phyloP scores from a whole-genome alignment of 495 filamentous ascomycete species.

The Neurospora sp. region DNA sequence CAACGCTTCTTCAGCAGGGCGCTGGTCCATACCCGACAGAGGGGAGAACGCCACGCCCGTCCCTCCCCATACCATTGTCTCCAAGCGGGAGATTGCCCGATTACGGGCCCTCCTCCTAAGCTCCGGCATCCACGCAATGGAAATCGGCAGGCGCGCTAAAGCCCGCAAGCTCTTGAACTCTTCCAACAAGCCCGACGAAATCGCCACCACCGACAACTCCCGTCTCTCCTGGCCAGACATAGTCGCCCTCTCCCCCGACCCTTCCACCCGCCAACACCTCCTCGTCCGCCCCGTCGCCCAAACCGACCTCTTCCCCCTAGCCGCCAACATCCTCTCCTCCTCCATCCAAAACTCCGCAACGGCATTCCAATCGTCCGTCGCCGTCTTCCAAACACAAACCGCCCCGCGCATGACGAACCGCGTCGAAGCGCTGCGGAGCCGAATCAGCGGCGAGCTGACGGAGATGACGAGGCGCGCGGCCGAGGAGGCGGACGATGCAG shows the following conservation, averaged over 20 bases:
- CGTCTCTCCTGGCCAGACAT: constrained; percentile 25
- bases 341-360: constrained; percentile 46
- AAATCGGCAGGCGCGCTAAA: constrained; percentile 58
- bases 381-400: constrained; percentile 24
- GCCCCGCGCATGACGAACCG: constrained; percentile 24
- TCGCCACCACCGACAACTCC: not conserved
- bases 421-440: constrained; percentile 24
- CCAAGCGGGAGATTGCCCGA: constrained; percentile 62
- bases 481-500: constrained; percentile 68
- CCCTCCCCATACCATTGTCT: constrained; percentile 29
- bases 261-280: constrained; percentile 3
- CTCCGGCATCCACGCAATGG: constrained; percentile 75
- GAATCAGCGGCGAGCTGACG: constrained; percentile 31
- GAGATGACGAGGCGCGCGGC: constrained; percentile 52
- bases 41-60: constrained; percentile 15
- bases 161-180: constrained; percentile 22
- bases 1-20: constrained; percentile 24
- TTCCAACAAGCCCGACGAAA: constrained; percentile 2
- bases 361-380: constrained; percentile 43
- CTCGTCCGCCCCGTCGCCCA: constrained; percentile 42
- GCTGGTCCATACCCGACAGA: constrained; percentile 67
- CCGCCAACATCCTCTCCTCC: constrained; percentile 49
- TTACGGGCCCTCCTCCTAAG: constrained; percentile 64
- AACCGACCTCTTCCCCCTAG: constrained; percentile 56
- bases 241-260: constrained; percentile 19